Conservation (phyloP, 192 early-diverging fungal genomes). For the Cladochytrium replicatum region DNA sequence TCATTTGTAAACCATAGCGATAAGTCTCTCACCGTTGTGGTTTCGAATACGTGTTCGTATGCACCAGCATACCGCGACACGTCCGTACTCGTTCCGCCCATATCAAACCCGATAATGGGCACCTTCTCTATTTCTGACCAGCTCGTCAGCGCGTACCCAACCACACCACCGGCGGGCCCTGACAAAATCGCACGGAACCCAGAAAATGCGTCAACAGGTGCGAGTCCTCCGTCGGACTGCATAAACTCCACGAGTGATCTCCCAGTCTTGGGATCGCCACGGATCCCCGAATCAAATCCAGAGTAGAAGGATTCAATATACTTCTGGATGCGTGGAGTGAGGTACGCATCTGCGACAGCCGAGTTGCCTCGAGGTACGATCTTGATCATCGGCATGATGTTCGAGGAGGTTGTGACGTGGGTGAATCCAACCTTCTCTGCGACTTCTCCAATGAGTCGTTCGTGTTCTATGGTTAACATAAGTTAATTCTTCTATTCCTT, state of each 20-base stretch:
- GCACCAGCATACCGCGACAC: slow-evolving; percentile 83
- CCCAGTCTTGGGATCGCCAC: slow-evolving; percentile 5
- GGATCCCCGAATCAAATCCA: slow-evolving; percentile 71
- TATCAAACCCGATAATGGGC: slow-evolving; percentile 91
- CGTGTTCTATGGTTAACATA: slow-evolving; percentile 49
- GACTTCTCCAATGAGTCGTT: slow-evolving; percentile 54
- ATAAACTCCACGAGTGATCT: slow-evolving; percentile 85
- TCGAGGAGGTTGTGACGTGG: slow-evolving; percentile 73
- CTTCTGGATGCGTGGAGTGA: slow-evolving; percentile 81
- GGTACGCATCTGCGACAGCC: slow-evolving; percentile 83
- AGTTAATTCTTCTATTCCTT: background rate
- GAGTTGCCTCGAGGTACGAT: slow-evolving; percentile 88
- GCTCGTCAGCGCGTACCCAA: slow-evolving; percentile 63
- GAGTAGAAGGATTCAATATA: slow-evolving; percentile 78
- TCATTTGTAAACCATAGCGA: background rate
- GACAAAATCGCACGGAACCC: slow-evolving; percentile 88
- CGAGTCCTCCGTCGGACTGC: slow-evolving; percentile 93
- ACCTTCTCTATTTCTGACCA: slow-evolving; percentile 28
- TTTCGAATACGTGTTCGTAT: slow-evolving; percentile 91
- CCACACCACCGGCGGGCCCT: slow-evolving; percentile 90
- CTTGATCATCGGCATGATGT: slow-evolving; percentile 86
- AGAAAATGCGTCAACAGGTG: slow-evolving; percentile 72
- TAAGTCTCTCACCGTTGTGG: slow-evolving; percentile 62
- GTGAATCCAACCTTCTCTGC: slow-evolving; percentile 69
- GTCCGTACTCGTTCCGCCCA: slow-evolving; percentile 75